Base-by-base conservation (phyloP, 306 rosid species). In the Dryas octopetala region DNA sequence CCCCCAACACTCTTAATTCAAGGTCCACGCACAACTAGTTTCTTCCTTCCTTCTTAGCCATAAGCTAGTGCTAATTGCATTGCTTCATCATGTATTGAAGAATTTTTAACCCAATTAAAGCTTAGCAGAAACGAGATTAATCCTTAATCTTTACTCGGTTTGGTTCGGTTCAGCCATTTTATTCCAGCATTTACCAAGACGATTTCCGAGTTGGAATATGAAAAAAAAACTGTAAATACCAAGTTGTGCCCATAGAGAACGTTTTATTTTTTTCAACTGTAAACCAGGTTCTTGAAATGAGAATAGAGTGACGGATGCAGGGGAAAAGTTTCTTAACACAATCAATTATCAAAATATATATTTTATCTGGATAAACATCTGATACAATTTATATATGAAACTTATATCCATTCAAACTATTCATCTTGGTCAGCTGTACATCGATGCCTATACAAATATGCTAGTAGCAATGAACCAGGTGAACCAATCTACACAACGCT, bases 371-470 rank as follows among this genome's bases (percentile, higher is more conserved):
- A 6, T 23, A 68, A 11, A 17, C 43, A 23, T 45, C 66, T 38
- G 47, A 51, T 70, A 70, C 62, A 70, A 50, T 23, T 23, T 23
- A 23, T 13, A 17, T 63, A 63, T 19, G 62, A 41, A 53, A 41
- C 53, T 13, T 10, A 53, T 2, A 5, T 51, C 9, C 7, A 14
- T 59, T 60, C 47, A 7, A 41, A n/a, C 8, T 54, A 17, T 12
- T 17, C 41, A 74, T 74, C 10, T 51, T 15, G 3, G 32, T 45
- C 14, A 23, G 51, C 81, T 71, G 77, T 68, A 54, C 74, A 45
- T 7, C 16, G 5, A 26, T 10, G 65, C 10, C 74, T 66, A 26
- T 28, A 79, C 79, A 74, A 66, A 74, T 74, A 51, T 74, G 53
- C 64, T 41, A 16, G 41, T 68, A 58, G 69, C 70, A 73, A 66